These are phyloP conservation scores for Seiridium unicorne DNA, from an alignment of 2,329 filamentous ascomycete species.

Conservation along the genomic window DNA sequence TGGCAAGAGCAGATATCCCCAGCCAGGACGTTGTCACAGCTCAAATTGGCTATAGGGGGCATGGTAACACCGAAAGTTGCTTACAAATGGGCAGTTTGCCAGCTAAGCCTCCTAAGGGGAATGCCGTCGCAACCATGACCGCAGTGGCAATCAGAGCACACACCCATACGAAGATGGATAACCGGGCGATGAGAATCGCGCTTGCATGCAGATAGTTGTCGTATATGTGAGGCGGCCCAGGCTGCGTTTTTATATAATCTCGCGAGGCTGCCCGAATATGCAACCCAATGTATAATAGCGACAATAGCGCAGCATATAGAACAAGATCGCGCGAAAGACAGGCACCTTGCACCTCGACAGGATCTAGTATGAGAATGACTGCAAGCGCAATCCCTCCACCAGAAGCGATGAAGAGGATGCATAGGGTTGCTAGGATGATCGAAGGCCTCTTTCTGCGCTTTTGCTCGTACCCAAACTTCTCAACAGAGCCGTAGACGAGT, in stretches of 20 bases:
- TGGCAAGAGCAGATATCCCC: no score
- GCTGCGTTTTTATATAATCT: slow-evolving; percentile 16
- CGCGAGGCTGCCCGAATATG: slow-evolving; percentile 26
- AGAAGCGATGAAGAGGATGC: slow-evolving; percentile 27
- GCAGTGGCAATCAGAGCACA: slow-evolving; percentile 26
- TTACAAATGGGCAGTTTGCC: slow-evolving; percentile 24
- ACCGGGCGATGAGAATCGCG: slow-evolving; percentile 26
- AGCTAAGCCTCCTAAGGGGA: slow-evolving; percentile 13
- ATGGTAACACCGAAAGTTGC: no score
- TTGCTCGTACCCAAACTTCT: slow-evolving; percentile 19
- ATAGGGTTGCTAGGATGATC: slow-evolving; percentile 23
- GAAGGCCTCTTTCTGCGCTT: slow-evolving; percentile 19
- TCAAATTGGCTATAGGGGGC: no score
- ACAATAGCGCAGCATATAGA: slow-evolving; percentile 23
- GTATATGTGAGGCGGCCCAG: slow-evolving; percentile 23
- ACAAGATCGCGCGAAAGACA: slow-evolving; percentile 29
- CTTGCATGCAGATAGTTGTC: slow-evolving; percentile 27
- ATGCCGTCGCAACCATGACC: slow-evolving; percentile 22
- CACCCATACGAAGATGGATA: slow-evolving; percentile 27
- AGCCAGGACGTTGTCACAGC: no score
- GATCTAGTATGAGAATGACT: slow-evolving; percentile 22
- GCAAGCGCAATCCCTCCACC: slow-evolving; percentile 24
- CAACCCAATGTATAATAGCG: slow-evolving; percentile 25
- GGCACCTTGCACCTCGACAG: slow-evolving; percentile 16
- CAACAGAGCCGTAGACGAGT: slow-evolving; percentile 16